Evolutionary conservation across 495 filamentous ascomycete genomes (phyloP).

Genomic region (Lepidopterella palustris): DNA sequence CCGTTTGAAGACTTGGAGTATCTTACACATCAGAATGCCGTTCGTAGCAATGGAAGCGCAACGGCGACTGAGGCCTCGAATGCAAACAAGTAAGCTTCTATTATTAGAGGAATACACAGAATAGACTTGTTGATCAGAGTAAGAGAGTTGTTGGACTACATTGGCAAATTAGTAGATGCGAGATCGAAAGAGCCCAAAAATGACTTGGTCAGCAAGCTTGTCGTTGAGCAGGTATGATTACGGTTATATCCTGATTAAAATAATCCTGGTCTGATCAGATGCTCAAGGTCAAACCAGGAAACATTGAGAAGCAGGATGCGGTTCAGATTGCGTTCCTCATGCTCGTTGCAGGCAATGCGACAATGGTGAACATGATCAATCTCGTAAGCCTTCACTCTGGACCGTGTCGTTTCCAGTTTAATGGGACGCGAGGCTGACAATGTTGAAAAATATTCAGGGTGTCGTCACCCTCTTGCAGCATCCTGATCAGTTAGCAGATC

Average conservation of each 20-base stretch:
- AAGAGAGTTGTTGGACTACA: constrained; percentile 39
- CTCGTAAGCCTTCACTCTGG: constrained; percentile 30
- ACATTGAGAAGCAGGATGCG: constrained; percentile 37
- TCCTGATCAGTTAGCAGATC: constrained; percentile 34
- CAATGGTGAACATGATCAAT: constrained; percentile 46
- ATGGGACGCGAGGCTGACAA: neutral
- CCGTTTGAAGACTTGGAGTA: constrained; percentile 43
- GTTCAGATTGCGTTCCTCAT: constrained; percentile 43
- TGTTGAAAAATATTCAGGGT: constrained; percentile 25
- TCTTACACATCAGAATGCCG: constrained; percentile 39
- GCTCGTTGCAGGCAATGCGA: constrained; percentile 45
- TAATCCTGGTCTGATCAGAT: too few relatives aligned
- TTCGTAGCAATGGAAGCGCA: constrained; percentile 42
- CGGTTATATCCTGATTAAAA: too few relatives aligned
- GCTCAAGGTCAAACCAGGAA: constrained; percentile 31
- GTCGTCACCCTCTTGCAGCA: constrained; percentile 39
- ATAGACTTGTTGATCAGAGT: neutral
- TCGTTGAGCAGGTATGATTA: constrained; percentile 33
- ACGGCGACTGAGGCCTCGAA: constrained; percentile 39
- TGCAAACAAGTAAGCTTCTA: constrained; percentile 36
- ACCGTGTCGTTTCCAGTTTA: neutral
- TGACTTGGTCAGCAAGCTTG: constrained; percentile 42
- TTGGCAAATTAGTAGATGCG: constrained; percentile 37
- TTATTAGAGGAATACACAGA: neutral
- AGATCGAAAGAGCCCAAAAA: constrained; percentile 35